Conservation (phyloP, 176 grass and related monocot species). For the Avena atlantica region DNA sequence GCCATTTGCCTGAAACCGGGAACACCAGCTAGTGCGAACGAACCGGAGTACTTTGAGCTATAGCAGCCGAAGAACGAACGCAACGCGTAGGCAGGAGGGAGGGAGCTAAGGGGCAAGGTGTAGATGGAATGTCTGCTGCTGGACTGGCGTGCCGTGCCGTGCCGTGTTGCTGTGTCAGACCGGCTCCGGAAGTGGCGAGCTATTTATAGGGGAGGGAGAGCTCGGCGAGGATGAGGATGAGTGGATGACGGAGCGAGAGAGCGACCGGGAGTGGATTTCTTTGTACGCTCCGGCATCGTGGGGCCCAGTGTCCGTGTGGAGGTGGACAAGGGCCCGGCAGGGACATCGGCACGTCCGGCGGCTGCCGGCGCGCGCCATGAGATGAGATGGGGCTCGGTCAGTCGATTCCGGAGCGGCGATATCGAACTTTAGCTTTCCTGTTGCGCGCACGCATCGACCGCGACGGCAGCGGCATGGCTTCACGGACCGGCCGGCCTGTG, state of each 20-base stretch:
- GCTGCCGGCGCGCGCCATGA: neutral
- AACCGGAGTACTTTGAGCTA: neutral
- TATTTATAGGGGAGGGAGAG: slow-evolving; percentile 59
- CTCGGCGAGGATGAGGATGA: neutral
- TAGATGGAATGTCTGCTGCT: too few species aligned
- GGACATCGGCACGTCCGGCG: slow-evolving; percentile 21
- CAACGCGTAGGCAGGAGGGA: neutral
- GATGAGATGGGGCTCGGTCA: neutral
- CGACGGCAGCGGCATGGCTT: slow-evolving; percentile 22
- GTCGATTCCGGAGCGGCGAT: slow-evolving; percentile 18
- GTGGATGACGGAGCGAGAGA: neutral
- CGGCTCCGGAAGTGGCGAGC: neutral
- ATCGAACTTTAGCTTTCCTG: neutral
- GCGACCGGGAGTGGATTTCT: slow-evolving; percentile 41
- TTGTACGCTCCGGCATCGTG: slow-evolving; percentile 34
- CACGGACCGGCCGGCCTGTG: neutral
- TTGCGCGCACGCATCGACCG: slow-evolving; percentile 22
- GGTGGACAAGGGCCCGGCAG: slow-evolving; percentile 69
- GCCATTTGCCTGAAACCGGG: slow-evolving; percentile 53
- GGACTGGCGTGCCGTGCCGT: neutral
- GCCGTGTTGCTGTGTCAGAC: slow-evolving; percentile 38
- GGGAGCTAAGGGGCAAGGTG: neutral
- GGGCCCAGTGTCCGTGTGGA: slow-evolving; percentile 60
- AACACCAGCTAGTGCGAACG: neutral
- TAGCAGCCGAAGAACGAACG: neutral